These are phyloP conservation scores for Allium cepa DNA, from an alignment of 106 monocot genomes.

Conservation along the genomic window DNA sequence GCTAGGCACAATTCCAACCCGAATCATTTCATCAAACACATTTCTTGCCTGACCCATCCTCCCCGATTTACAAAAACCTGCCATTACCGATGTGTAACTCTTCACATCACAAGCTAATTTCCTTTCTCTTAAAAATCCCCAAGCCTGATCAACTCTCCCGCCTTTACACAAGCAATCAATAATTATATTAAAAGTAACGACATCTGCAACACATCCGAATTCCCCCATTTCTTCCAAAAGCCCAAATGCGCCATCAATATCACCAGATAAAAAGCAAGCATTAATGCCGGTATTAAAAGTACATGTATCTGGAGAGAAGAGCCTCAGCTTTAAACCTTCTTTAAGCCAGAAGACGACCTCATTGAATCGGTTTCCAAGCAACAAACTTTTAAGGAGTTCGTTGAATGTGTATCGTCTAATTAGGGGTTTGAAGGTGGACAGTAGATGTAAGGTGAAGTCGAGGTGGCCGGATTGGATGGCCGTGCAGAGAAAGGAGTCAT, in stretches of 20 bases:
- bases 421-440: slow-evolving; percentile 2
- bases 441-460: background rate
- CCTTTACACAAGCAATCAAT: slow-evolving; percentile 54
- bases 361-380: slow-evolving; percentile 7
- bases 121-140: slow-evolving; percentile 28
- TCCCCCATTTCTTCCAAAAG: slow-evolving; percentile 37
- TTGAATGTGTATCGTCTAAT: slow-evolving; percentile 25
- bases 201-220: slow-evolving; percentile 49
- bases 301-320: slow-evolving; percentile 44
- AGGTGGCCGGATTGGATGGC: slow-evolving; percentile 10
- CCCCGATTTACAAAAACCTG: slow-evolving; percentile 53
- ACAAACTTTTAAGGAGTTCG: slow-evolving; percentile 27
- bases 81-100: slow-evolving; percentile 50
- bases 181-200: slow-evolving; percentile 40
- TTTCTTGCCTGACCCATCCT: slow-evolving; percentile 45
- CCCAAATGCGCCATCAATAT: slow-evolving; percentile 48
- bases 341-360: slow-evolving; percentile 41
- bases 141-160: slow-evolving; percentile 28
- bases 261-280: slow-evolving; percentile 38
- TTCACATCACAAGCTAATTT: slow-evolving; percentile 30
- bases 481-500: slow-evolving; percentile 14
- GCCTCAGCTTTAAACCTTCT: slow-evolving; percentile 7
- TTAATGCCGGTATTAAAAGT: slow-evolving; percentile 59
- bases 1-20: slow-evolving; percentile 43
- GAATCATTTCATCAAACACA: slow-evolving; percentile 57